Conservation (phyloP, 257 asterid species). For the Leptodermis oblonga region DNA sequence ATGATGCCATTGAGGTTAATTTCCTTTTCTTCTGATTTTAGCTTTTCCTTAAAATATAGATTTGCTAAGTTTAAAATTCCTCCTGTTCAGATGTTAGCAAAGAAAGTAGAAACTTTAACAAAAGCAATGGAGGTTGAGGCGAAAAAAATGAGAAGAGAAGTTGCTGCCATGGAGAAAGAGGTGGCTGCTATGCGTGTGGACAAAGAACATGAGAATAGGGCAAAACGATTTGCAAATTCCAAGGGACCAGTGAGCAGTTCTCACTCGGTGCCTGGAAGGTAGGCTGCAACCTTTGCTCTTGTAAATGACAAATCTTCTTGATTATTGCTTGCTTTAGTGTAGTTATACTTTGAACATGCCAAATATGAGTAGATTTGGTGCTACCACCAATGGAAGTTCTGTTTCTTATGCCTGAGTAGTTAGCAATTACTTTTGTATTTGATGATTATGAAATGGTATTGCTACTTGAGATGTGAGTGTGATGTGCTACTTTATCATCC, state of each 20-base stretch:
- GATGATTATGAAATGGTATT: neutral
- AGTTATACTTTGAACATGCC: neutral
- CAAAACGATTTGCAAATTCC: constrained; percentile 60
- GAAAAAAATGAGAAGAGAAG: constrained; percentile 97
- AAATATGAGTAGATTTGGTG: neutral
- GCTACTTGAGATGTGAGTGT: neutral
- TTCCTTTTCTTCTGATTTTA: constrained; percentile 16
- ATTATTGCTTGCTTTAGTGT: neutral
- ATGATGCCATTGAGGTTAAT: constrained; percentile 92
- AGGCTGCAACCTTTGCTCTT: constrained; percentile 32
- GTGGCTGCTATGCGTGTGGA: constrained; percentile 93
- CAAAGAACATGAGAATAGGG: constrained; percentile 76
- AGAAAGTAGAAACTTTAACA: constrained; percentile 91
- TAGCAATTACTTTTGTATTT: neutral
- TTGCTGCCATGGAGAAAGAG: constrained; percentile 99
- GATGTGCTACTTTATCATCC: neutral
- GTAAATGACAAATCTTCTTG: neutral
- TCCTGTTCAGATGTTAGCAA: constrained; percentile 74
- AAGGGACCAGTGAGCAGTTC: constrained; percentile 65
- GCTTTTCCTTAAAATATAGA: neutral
- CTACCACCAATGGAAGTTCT: neutral
- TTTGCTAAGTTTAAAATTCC: constrained; percentile 18
- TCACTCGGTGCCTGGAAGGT: constrained; percentile 82
- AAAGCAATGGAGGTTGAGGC: constrained; percentile 99
- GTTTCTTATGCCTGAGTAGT: neutral